Conservation (phyloP, 768 basidiomycete genomes). For the Leucogyrophana mollusca region DNA sequence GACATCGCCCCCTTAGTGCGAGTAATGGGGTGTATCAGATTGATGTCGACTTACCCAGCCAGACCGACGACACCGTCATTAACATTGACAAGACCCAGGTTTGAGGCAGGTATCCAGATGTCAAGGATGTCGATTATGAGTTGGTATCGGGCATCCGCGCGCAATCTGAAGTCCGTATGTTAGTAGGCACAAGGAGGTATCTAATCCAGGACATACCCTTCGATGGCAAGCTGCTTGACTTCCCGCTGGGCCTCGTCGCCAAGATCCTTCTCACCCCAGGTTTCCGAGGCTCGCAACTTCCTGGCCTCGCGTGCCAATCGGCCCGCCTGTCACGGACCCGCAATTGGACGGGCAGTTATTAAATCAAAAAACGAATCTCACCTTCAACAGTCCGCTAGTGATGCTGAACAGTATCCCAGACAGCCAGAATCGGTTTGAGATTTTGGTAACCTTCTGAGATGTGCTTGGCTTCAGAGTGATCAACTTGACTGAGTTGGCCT, state of each 20-base stretch:
- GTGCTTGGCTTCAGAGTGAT: slow-evolving; percentile 59
- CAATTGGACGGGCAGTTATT: slow-evolving; percentile 1
- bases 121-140: slow-evolving; percentile 84
- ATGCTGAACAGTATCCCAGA: slow-evolving; percentile 84
- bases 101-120: slow-evolving; percentile 86
- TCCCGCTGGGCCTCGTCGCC: slow-evolving; percentile 66
- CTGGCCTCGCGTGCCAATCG: slow-evolving; percentile 62
- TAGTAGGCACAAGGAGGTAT: neutral
- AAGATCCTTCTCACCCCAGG: slow-evolving; percentile 65
- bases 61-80: slow-evolving; percentile 87
- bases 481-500: slow-evolving; percentile 71
- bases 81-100: slow-evolving; percentile 68
- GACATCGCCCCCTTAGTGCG: too few relatives aligned
- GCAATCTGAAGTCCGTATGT: slow-evolving; percentile 44
- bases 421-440: slow-evolving; percentile 85
- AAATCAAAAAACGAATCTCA: slow-evolving; percentile 19
- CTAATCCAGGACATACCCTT: slow-evolving; percentile 39
- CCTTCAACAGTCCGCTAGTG: slow-evolving; percentile 67
- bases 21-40: too few relatives aligned
- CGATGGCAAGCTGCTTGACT: slow-evolving; percentile 54
- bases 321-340: slow-evolving; percentile 40
- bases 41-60: slow-evolving; percentile 65
- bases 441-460: slow-evolving; percentile 56
- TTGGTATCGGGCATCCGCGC: slow-evolving; percentile 69
- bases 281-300: slow-evolving; percentile 42